Percentiles rank a stretch among this genome's conserved stretches.
Evolutionary conservation across 768 basidiomycete genomes (phyloP).

Genomic region (Lactifluus pinguis): DNA sequence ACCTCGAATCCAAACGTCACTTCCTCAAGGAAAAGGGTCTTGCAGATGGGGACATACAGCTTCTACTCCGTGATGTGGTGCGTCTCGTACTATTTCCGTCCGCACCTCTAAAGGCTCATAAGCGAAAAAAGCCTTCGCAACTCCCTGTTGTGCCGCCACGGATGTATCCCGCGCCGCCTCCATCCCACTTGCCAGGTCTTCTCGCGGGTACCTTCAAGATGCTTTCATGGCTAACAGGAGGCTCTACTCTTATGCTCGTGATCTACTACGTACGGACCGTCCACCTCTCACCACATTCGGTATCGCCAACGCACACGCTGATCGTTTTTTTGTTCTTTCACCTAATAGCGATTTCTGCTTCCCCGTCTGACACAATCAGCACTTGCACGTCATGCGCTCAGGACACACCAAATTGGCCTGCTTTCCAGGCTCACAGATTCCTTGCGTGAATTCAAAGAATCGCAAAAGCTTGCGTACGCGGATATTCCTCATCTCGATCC

Average conservation of each 20-base stretch:
- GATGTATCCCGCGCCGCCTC: conserved; percentile 61
- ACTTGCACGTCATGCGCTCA: conserved; percentile 53
- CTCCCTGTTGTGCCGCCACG: conserved; percentile 55
- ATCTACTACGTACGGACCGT: conserved; percentile 52
- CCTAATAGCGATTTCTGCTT: conserved; percentile 51
- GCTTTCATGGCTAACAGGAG: conserved; percentile 57
- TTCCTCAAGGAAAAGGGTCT: conserved; percentile 71
- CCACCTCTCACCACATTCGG: not conserved
- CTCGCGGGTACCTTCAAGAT: conserved; percentile 53
- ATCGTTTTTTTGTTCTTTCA: not conserved
- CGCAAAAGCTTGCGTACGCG: conserved; percentile 46
- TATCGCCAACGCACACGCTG: not conserved
- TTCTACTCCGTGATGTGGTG: conserved; percentile 49
- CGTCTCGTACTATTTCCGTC: conserved; percentile 17
- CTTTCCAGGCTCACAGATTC: conserved; percentile 47
- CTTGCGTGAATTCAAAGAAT: conserved; percentile 43
- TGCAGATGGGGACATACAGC: conserved; percentile 47
- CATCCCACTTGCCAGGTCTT: conserved; percentile 59
- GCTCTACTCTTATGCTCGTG: conserved; percentile 48
- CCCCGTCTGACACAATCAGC: conserved; percentile 54
- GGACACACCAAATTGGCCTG: conserved; percentile 49
- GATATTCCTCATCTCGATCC: conserved; percentile 47
- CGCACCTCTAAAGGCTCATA: conserved; percentile 10
- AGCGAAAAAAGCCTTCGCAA: conserved; percentile 21
- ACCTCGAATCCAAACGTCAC: conserved; percentile 42